phyloP scores from a whole-genome alignment of 164 flowering plant genomes.

The Macadamia integrifolia region DNA sequence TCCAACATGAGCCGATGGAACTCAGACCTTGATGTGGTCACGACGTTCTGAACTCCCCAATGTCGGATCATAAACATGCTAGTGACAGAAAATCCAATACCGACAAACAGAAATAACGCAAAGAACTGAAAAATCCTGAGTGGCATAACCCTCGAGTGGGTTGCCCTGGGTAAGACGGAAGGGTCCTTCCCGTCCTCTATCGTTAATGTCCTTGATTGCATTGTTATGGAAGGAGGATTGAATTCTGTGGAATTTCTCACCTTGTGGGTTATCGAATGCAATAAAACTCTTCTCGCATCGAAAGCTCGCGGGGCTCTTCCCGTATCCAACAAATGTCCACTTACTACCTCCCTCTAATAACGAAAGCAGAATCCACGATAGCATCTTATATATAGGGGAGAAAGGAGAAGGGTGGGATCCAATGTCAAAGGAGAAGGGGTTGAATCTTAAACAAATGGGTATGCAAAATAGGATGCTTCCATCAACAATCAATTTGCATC shows the following conservation, averaged over 20 bases:
- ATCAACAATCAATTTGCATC: too few relatives aligned
- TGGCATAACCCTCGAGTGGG: constrained; percentile 39
- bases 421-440: too few relatives aligned
- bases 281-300: neutral
- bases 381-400: too few relatives aligned
- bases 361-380: neutral
- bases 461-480: too few relatives aligned
- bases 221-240: constrained; percentile 9
- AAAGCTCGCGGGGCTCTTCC: neutral
- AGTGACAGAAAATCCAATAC: constrained; percentile 47
- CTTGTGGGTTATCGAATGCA: constrained; percentile 3
- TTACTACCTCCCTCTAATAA: neutral
- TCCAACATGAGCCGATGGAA: constrained; percentile 36
- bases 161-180: constrained; percentile 8
- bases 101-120: constrained; percentile 41
- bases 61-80: constrained; percentile 39
- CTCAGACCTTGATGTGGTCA: constrained; percentile 18
- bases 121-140: constrained; percentile 38
- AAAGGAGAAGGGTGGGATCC: too few relatives aligned
- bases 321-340: neutral
- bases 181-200: constrained; percentile 57
- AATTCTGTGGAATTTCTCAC: constrained; percentile 1
- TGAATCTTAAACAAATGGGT: too few relatives aligned
- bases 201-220: constrained; percentile 27
- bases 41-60: constrained; percentile 29